Evolutionary conservation across 2,329 filamentous ascomycete species (phyloP).

Genomic region (Emericellopsis cladophorae): DNA sequence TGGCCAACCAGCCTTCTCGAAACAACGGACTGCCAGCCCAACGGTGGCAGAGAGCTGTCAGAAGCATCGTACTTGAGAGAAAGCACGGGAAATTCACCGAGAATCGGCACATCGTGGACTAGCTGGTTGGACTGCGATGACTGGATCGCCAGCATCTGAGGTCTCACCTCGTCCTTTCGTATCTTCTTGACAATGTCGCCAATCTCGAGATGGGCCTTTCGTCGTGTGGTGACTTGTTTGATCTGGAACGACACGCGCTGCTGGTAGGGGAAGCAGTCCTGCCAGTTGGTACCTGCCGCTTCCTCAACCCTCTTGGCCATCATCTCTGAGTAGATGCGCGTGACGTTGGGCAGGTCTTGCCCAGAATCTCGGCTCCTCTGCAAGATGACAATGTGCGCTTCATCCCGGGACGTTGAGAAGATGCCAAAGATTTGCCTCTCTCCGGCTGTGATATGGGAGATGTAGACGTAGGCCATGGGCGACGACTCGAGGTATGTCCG

Average conservation of each 20-base stretch:
- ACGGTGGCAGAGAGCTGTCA: constrained; percentile 77
- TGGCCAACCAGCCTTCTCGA: constrained; percentile 77
- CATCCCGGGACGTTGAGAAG: constrained; percentile 70
- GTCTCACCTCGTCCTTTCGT: constrained; percentile 68
- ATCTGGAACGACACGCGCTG: constrained; percentile 76
- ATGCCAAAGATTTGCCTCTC: constrained; percentile 89
- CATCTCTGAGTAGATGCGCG: constrained; percentile 75
- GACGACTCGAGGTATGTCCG: constrained; percentile 62
- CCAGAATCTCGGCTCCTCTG: constrained; percentile 65
- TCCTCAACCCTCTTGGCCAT: constrained; percentile 54
- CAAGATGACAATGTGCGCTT: constrained; percentile 80
- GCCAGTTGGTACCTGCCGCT: constrained; percentile 57
- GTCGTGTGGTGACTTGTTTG: constrained; percentile 75
- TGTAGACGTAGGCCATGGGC: constrained; percentile 71
- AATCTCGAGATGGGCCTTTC: constrained; percentile 81
- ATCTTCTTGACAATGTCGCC: constrained; percentile 83
- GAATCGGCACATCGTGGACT: constrained; percentile 69
- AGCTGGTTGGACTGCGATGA: constrained; percentile 74
- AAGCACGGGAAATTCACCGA: constrained; percentile 76
- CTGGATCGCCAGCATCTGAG: constrained; percentile 78
- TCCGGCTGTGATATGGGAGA: constrained; percentile 85
- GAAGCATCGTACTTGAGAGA: constrained; percentile 69
- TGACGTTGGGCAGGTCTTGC: constrained; percentile 80
- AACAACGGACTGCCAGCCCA: constrained; percentile 88
- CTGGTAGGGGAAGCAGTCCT: constrained; percentile 77